Evolutionary conservation across 169 alveolate species (phyloP), one percentile per base, ranked within the genome.

Genomic region (Cryptosporidium ryanae): DNA sequence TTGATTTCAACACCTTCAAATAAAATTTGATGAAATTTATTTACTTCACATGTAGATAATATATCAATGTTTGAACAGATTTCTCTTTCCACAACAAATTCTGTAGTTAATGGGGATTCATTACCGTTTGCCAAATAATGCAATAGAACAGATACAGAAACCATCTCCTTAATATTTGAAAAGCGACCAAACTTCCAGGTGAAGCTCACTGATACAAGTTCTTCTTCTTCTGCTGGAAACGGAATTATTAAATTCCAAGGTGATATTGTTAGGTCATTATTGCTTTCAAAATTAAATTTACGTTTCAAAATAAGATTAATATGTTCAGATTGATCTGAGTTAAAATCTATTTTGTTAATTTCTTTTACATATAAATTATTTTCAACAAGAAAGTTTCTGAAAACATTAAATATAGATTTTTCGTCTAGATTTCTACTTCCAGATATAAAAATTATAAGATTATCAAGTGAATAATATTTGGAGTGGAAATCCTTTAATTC

Each of bases 221-320:
- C 87, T 23, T 76, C 87, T 15, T 76, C 87, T 76, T 76, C 87
- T 13, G 63, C 63, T 6, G 87, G 71, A 21, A 59, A 76, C 46
- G 87, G 87, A 6, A 76, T 61, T 18, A 15, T 48, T 38, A 76
- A 13, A 25, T 32, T 10, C 71, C 68, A 59, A 17, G 70, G 87
- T 15, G 23, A 70, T 27, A 1, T 38, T 38, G 46, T 6, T 10
- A 10, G 46, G 8, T 38, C 8, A 52, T 52, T 0, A 5, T 52
- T 21, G 2, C 2, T 52, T 4, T 52, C 13, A 52, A 52, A n/a
- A 52, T 52, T 4, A 52, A 52, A 6, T 52, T 52, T 52, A 21
- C 63, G 63, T 6, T 52, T 21, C 10, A n/a, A 52, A 52, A 52
- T 52, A 12, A 52, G 21, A 52, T 52, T 12, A n/a, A 7, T 52